phyloP scores from a whole-genome alignment of 2,329 filamentous ascomycete genomes.

The Colletotrichum acutatum region DNA sequence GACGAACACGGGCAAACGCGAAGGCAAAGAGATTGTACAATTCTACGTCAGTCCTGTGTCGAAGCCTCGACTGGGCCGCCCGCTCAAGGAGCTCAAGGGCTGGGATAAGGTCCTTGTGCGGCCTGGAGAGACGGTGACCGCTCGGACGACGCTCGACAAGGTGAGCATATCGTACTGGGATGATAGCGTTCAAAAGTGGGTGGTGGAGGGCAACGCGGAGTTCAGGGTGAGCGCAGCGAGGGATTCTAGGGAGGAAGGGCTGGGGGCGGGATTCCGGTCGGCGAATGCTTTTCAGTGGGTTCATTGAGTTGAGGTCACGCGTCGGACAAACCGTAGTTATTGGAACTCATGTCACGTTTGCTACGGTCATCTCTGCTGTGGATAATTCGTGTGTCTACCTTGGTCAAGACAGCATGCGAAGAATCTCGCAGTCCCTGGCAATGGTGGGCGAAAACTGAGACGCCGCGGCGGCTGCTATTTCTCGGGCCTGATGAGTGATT shows the following conservation, averaged over 20 bases:
- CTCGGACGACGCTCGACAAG: background rate
- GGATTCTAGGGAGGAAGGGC: background rate
- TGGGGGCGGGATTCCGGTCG: background rate
- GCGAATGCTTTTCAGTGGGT: background rate
- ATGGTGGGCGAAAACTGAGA: background rate
- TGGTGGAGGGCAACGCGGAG: background rate
- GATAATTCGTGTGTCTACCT: background rate
- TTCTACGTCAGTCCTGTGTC: background rate
- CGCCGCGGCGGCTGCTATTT: background rate
- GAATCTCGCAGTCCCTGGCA: background rate
- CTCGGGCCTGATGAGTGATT: background rate
- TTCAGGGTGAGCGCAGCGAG: background rate
- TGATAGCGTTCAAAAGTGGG: background rate
- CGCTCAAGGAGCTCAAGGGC: background rate
- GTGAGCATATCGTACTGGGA: background rate
- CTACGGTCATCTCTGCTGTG: background rate
- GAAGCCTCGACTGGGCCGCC: background rate
- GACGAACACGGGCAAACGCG: background rate
- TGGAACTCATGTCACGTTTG: background rate
- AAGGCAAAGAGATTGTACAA: background rate
- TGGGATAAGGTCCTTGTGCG: background rate
- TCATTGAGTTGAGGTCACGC: background rate
- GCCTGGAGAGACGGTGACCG: background rate
- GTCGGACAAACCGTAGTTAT: no score
- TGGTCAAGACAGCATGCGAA: background rate